Base-by-base conservation (phyloP, 2,329 filamentous ascomycete species). In the Furcasterigmium sp. region DNA sequence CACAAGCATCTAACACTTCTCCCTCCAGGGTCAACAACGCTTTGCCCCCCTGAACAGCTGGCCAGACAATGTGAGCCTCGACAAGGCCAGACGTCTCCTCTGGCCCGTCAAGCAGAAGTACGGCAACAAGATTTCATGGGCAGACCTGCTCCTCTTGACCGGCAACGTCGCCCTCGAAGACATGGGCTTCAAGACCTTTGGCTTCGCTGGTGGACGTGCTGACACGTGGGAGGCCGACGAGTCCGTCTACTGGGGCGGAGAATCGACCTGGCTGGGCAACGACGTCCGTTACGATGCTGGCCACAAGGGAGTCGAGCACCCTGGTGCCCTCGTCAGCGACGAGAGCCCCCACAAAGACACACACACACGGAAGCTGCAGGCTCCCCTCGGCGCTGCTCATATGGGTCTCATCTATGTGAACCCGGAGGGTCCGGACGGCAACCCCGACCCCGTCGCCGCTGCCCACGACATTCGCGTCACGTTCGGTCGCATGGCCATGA, bases 401-500 rank as follows among this genome's bases (percentile, higher is more conserved):
- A 85, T 86, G 80, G 85, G 85, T 58, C 67, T 91, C 55, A 90
- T 91, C 60, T 91, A 91, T 60, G 85, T 89, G 46, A 89, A 91
- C 68, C 85, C 85, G 3, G 83, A 89, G 62, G 85, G 86, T 5
- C 85, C 85, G 21, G 82, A 89, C 53, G 84, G 80, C 46, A 75
- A 76, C 43, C 83, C 84, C 3, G 84, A 89, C 56, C 82, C 84
- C n/a, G 62, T 82, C 32, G 82, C 82, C 14, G 75, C 85, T 2
- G 86, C 80, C 29, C 65, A 74, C 43, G 86, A 91, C 55, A 90
- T 90, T 58, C 84, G 84, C 49, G 74, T 71, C 46, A 88, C 85
- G 18, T 91, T 90, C 53, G 73, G 73, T 50, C 84, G 84, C 60
- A 90, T 90, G 85, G 85, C 81, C 47, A 90, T 91, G 86, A 80